Conservation (phyloP, 306 rosid genomes). For the Quercus berberidifolia region DNA sequence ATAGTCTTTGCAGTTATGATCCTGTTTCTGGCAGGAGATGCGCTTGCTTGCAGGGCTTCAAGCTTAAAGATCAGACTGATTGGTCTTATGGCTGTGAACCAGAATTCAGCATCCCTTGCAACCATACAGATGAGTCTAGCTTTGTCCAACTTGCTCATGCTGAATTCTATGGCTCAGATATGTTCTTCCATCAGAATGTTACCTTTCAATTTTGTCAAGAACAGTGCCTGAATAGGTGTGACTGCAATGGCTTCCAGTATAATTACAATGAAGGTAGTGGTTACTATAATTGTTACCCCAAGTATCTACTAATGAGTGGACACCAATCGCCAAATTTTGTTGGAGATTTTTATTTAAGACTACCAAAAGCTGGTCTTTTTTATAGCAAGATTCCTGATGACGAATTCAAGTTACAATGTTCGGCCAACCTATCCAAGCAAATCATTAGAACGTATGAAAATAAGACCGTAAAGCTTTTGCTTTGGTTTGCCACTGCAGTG, state of each 20-base stretch:
- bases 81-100: constrained; percentile 56
- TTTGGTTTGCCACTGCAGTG: constrained; percentile 16
- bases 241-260: no score
- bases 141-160: constrained; percentile 28
- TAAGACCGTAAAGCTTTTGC: not conserved
- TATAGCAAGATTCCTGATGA: no score
- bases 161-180: constrained; percentile 52
- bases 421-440: no score
- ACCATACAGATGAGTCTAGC: not conserved
- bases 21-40: constrained; percentile 38
- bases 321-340: constrained; percentile 13
- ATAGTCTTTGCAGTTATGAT: constrained; percentile 38
- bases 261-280: no score
- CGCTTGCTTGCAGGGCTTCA: constrained; percentile 43
- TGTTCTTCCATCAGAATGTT: not conserved
- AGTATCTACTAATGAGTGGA: no score
- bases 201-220: constrained; percentile 16
- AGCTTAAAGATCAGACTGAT: constrained; percentile 26
- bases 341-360: no score
- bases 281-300: no score
- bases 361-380: no score
- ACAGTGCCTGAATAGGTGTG: no score
- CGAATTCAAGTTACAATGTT: no score
- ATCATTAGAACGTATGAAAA: not conserved
- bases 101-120: constrained; percentile 28